A percentile compares a stretch with the other conserved stretches of the same genome.
phyloP scores from a whole-genome alignment of 768 basidiomycete genomes.

The Phaeotremella skinneri region DNA sequence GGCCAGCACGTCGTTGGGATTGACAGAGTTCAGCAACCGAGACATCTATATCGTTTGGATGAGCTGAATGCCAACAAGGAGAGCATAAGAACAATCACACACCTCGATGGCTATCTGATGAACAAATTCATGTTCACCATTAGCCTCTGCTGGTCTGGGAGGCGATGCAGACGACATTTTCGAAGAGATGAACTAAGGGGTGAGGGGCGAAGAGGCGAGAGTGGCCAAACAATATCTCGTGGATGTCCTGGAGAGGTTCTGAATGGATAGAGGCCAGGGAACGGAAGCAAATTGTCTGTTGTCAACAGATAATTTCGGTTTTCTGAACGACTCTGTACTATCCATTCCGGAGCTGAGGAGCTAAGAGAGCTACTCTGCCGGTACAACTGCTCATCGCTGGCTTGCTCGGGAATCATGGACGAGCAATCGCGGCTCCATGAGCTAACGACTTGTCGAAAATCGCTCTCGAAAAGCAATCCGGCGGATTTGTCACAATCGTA shows the following conservation, averaged over 20 bases:
- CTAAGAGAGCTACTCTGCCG: no score
- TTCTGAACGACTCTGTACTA: no score
- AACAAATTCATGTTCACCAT: constrained; percentile 38
- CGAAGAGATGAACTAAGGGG: neutral
- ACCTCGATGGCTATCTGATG: constrained; percentile 52
- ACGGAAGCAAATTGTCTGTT: neutral
- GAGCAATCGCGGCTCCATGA: neutral
- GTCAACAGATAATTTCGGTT: neutral
- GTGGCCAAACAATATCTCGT: neutral
- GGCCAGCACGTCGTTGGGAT: constrained; percentile 80
- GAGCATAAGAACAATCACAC: constrained; percentile 11
- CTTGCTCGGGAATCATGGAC: no score
- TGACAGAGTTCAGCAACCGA: constrained; percentile 70
- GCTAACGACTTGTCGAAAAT: constrained; percentile 18
- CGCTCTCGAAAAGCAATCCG: constrained; percentile 8
- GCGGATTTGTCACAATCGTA: constrained; percentile 13
- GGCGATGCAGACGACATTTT: constrained; percentile 30
- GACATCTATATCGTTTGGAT: constrained; percentile 61
- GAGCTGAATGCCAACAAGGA: neutral
- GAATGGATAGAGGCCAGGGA: no score
- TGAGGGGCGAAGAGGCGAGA: neutral
- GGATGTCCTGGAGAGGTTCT: neutral
- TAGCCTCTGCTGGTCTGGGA: constrained; percentile 3
- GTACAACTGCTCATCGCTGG: no score
- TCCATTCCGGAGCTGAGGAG: no score